Evolutionary conservation across 2,329 filamentous ascomycete species (phyloP), one percentile per base, ranked within the genome.

Genomic region (Tolypocladium endophyticum): DNA sequence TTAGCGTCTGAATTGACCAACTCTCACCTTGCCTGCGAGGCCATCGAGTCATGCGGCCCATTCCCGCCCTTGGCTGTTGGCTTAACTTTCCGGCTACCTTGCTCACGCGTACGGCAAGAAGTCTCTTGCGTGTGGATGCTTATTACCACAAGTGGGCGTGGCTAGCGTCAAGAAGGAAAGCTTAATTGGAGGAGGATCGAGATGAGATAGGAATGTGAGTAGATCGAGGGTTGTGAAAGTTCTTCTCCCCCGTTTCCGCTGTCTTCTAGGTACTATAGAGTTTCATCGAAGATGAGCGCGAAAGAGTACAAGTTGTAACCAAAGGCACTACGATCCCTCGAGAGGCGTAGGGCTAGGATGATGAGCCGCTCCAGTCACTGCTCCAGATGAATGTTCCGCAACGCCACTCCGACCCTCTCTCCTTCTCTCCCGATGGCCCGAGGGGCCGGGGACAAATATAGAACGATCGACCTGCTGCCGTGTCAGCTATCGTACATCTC

Each of bases 371-470:
- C 82, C 82, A 85, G 63, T 85, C 82, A 58, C 81, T 84, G 62
- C 80, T 83, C 85, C 83, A 86, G 38, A 87, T 91, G 67, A 97
- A 97, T 0, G 91, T 96, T 2, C 82, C 79, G 72, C 93, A 97
- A 52, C 90, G 84, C 90, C 92, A 97, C 69, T 94, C 81, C 0
- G 91, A 92, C 2, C 87, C 88, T 61, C 79, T 88, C 73, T 96
- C 92, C 71, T 94, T 94, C 65, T 88, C 84, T 0, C 92, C 94
- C 30, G 87, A 89, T 1, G 92, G 92, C 0, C 92, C 93, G 2
- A 97, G 75, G 4, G 94, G 94, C 47, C 87, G 82, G 18, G 79
- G 70, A 62, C 85, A 87, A 60, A 85, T 82, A 70, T 83, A 87
- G 68, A 87, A 87, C 1, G 82, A 83, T 41, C 85, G 77, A 6